Percentiles rank a stretch among this genome's conserved stretches.
These are phyloP conservation scores for Aristolochia contorta DNA, from an alignment of 164 flowering plant genomes.

Conservation along the genomic window DNA sequence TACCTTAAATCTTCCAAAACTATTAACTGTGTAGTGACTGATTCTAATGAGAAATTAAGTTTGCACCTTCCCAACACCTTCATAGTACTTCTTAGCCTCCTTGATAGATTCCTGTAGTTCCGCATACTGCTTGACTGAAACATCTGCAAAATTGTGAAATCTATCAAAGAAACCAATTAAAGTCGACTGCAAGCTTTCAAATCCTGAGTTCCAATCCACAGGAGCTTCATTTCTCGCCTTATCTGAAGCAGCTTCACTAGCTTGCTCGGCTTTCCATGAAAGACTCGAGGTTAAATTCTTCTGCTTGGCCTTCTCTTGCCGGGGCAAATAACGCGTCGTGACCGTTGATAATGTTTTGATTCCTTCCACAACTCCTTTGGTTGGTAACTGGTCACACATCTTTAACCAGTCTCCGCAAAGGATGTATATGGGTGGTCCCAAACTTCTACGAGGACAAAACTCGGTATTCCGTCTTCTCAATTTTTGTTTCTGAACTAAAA, in stretches of 20 bases:
- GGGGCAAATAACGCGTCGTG: conserved; percentile 47
- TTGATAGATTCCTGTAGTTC: conserved; percentile 41
- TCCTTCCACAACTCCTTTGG: conserved; percentile 48
- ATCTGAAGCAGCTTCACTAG: conserved; percentile 17
- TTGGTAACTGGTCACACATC: conserved; percentile 30
- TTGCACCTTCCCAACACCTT: neutral
- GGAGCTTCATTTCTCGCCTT: conserved; percentile 24
- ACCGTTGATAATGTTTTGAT: conserved; percentile 48
- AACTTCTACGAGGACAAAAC: conserved; percentile 23
- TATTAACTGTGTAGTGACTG: no score
- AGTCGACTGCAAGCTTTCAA: conserved; percentile 45
- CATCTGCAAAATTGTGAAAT: conserved; percentile 41
- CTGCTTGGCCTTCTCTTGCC: conserved; percentile 51
- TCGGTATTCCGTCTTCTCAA: conserved; percentile 30
- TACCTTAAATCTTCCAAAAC: no score
- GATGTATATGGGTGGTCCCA: conserved; percentile 70
- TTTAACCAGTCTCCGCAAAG: conserved; percentile 66
- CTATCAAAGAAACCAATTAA: conserved; percentile 50
- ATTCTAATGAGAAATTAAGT: neutral
- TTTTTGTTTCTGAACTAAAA: conserved; percentile 24
- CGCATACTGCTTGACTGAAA: conserved; percentile 43
- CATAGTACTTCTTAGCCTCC: conserved; percentile 24
- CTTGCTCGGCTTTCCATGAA: conserved; percentile 18
- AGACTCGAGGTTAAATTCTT: conserved; percentile 20
- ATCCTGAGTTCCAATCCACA: conserved; percentile 39